Conservation (phyloP, 2,329 filamentous ascomycete genomes). For the Emergomyces pasteurianus region DNA sequence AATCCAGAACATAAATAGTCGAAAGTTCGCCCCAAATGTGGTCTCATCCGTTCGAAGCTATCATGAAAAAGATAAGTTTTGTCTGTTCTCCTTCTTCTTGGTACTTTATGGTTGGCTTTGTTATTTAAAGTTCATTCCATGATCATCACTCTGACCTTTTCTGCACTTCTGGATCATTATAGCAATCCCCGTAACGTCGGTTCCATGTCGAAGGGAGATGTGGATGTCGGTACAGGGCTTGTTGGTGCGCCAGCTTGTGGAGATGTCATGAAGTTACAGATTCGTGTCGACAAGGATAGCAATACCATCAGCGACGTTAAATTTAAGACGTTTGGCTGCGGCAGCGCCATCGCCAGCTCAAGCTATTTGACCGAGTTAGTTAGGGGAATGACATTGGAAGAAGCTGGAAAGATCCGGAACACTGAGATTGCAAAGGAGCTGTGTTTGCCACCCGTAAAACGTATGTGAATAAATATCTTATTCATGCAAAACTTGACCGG, state of each 20-base stretch:
- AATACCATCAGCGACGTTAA: slow-evolving; percentile 89
- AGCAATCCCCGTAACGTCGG: slow-evolving; percentile 68
- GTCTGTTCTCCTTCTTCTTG: neutral
- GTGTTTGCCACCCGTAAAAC: slow-evolving; percentile 75
- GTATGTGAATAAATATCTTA: slow-evolving; percentile 40
- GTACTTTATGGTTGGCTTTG: neutral
- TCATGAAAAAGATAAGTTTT: slow-evolving; percentile 53
- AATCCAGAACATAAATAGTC: slow-evolving; percentile 21
- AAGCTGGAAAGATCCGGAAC: slow-evolving; percentile 86
- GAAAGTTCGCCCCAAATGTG: slow-evolving; percentile 30
- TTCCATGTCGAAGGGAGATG: slow-evolving; percentile 65
- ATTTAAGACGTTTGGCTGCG: slow-evolving; percentile 97
- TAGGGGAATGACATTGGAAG: slow-evolving; percentile 88
- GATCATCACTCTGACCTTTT: slow-evolving; percentile 24
- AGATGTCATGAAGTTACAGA: slow-evolving; percentile 90
- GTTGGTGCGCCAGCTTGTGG: slow-evolving; percentile 84
- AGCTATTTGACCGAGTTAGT: slow-evolving; percentile 93
- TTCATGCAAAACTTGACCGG: neutral
- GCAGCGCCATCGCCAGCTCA: slow-evolving; percentile 84
- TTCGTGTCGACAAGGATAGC: slow-evolving; percentile 76
- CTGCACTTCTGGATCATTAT: slow-evolving; percentile 65
- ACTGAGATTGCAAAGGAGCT: slow-evolving; percentile 97
- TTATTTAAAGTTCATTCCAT: neutral
- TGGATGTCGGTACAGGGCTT: slow-evolving; percentile 78
- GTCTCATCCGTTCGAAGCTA: slow-evolving; percentile 39